Evolutionary conservation across 495 filamentous ascomycete species (phyloP).

Genomic region (Podospora pseudoanserina): DNA sequence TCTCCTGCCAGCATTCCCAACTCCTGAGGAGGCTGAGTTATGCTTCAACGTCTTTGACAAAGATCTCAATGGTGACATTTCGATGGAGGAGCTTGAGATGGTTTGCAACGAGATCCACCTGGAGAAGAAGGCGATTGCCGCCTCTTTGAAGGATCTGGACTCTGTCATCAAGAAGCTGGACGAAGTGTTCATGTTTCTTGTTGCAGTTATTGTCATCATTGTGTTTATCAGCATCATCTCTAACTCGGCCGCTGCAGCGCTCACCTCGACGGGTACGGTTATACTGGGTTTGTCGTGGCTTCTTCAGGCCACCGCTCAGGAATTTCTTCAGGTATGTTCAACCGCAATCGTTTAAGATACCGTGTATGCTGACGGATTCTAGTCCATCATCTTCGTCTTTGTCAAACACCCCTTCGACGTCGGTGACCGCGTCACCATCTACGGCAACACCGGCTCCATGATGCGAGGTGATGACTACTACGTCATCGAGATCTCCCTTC

Average conservation of each 20-base stretch:
- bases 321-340: slow-evolving; percentile 59
- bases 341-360: neutral
- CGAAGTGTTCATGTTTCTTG: slow-evolving; percentile 81
- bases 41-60: slow-evolving; percentile 94
- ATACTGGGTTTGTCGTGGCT: slow-evolving; percentile 89
- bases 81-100: slow-evolving; percentile 90
- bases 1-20: slow-evolving; percentile 75
- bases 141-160: slow-evolving; percentile 90
- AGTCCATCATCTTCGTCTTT: slow-evolving; percentile 92
- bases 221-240: slow-evolving; percentile 89
- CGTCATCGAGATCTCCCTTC: slow-evolving; percentile 88
- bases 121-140: slow-evolving; percentile 92
- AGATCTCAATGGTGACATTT: slow-evolving; percentile 95
- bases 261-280: slow-evolving; percentile 82
- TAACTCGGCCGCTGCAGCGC: slow-evolving; percentile 73
- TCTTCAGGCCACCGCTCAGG: slow-evolving; percentile 86
- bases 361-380: slow-evolving; percentile 15
- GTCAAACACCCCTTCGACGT: slow-evolving; percentile 98
- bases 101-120: slow-evolving; percentile 93
- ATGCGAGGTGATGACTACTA: slow-evolving; percentile 89
- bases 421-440: slow-evolving; percentile 86
- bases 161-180: slow-evolving; percentile 93
- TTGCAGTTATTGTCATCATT: slow-evolving; percentile 70
- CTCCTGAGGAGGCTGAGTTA: slow-evolving; percentile 81
- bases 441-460: slow-evolving; percentile 77